Base-by-base conservation (phyloP, 108 stramenopile genomes). In the Nitzschia palea region DNA sequence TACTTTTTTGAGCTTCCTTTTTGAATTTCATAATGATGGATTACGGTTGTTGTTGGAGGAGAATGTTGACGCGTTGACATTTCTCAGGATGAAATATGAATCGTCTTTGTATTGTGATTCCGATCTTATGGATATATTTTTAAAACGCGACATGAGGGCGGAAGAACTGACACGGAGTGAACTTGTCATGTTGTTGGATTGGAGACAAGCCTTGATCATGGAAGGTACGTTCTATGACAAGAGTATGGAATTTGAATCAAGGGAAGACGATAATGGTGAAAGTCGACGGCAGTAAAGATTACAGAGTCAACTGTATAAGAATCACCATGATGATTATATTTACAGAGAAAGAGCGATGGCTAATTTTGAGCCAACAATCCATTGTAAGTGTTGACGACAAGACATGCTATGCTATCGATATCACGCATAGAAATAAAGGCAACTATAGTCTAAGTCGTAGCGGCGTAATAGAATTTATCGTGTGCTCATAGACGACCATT, bases 401-500 rank as follows among this genome's bases (percentile, higher is more conserved):
- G n/a, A n/a, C n/a, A n/a, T n/a, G n/a, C n/a, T n/a, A n/a, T n/a
- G n/a, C n/a, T n/a, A n/a, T n/a, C n/a, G n/a, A n/a, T n/a, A n/a
- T n/a, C n/a, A n/a, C n/a, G n/a, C n/a, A n/a, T n/a, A n/a, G n/a
- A n/a, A n/a, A n/a, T n/a, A n/a, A n/a, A n/a, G n/a, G n/a, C n/a
- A n/a, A n/a, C n/a, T n/a, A n/a, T n/a, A n/a, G n/a, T n/a, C n/a
- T n/a, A n/a, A n/a, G n/a, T n/a, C n/a, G n/a, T n/a, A n/a, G n/a
- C n/a, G n/a, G n/a, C n/a, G n/a, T n/a, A n/a, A n/a, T n/a, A n/a
- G n/a, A 44, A 20, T 44, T 44, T 20, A 44, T 44, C 3, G 44
- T 44, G 18, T 17, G 18, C 44, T 53, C 30, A 71, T 4, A 73
- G 71, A 36, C 55, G 62, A 26, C 73, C 73, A 20, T 44, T 45